Percentiles rank a stretch among this genome's conserved stretches.
Conservation (phyloP, 208 protist species). For the Trypanosoma lewisi region DNA sequence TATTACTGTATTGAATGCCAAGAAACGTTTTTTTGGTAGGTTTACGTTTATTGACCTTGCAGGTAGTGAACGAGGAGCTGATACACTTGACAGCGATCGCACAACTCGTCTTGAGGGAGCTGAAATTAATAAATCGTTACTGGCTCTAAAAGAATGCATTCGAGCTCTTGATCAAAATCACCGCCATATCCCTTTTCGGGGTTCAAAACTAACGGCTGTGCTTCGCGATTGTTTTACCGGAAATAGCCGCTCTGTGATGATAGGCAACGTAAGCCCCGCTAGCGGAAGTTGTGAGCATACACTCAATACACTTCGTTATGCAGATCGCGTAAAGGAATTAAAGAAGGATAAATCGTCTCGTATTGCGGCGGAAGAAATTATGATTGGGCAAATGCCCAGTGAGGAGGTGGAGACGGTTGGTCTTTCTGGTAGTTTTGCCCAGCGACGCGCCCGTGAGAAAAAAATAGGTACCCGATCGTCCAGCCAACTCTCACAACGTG, state of each 20-base stretch:
- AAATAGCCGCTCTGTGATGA: conserved; percentile 96
- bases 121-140: conserved; percentile 99
- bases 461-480: conserved; percentile 35
- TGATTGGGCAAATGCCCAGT: conserved; percentile 91
- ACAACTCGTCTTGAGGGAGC: conserved; percentile 96
- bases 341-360: conserved; percentile 85
- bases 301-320: conserved; percentile 98
- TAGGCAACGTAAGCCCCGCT: conserved; percentile 94
- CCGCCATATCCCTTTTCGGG: conserved; percentile 97
- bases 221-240: conserved; percentile 97
- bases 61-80: conserved; percentile 96
- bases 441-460: conserved; percentile 77
- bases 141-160: conserved; percentile 99
- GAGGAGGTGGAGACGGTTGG: conserved; percentile 85
- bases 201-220: conserved; percentile 97
- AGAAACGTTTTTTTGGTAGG: conserved; percentile 81
- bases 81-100: conserved; percentile 94
- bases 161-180: conserved; percentile 93
- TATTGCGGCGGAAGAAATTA: conserved; percentile 85
- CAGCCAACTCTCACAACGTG: conserved; percentile 59
- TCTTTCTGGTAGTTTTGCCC: conserved; percentile 67
- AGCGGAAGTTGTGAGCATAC: conserved; percentile 93
- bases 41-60: conserved; percentile 99
- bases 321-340: conserved; percentile 96
- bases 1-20: conserved; percentile 74